Conservation (phyloP, 192 early-diverging fungal species). For the Backusella tuberculispora region DNA sequence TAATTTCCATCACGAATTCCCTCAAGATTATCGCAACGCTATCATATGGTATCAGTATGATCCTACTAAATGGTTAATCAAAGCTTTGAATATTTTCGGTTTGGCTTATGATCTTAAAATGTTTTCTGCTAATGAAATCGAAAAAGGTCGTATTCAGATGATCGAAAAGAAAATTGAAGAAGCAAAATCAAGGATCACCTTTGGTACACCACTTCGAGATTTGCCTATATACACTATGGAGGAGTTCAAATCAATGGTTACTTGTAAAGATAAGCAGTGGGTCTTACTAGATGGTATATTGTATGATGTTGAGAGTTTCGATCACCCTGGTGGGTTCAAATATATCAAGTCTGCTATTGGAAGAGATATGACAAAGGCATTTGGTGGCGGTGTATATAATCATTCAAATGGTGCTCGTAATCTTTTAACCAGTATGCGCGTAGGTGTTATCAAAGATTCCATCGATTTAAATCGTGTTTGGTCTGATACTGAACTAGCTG, state of each 20-base stretch:
- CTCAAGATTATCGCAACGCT: slow-evolving; percentile 85
- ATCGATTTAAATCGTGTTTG: slow-evolving; percentile 28
- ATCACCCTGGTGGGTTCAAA: slow-evolving; percentile 86
- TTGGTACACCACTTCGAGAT: slow-evolving; percentile 69
- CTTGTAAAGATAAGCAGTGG: slow-evolving; percentile 68
- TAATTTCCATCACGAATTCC: slow-evolving; percentile 90
- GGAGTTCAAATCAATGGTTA: slow-evolving; percentile 65
- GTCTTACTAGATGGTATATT: slow-evolving; percentile 82
- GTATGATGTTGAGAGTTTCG: slow-evolving; percentile 80
- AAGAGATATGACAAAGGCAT: slow-evolving; percentile 81
- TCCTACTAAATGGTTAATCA: slow-evolving; percentile 86
- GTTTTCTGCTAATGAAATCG: slow-evolving; percentile 78
- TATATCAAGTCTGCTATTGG: slow-evolving; percentile 76
- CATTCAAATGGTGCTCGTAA: slow-evolving; percentile 90
- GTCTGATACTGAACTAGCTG: slow-evolving; percentile 8
- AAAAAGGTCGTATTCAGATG: slow-evolving; percentile 81
- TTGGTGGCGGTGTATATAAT: slow-evolving; percentile 89
- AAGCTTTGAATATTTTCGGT: slow-evolving; percentile 53
- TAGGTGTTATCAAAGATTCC: slow-evolving; percentile 62
- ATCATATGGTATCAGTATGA: slow-evolving; percentile 80
- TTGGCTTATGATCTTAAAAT: slow-evolving; percentile 71
- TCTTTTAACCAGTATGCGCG: slow-evolving; percentile 74
- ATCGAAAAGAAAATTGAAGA: slow-evolving; percentile 71
- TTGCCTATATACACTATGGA: slow-evolving; percentile 70
- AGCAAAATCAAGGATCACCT: slow-evolving; percentile 64